Evolutionary conservation across 345 rosid species (phyloP), one percentile per base, ranked within the genome.

Genomic region (Boechera stricta): DNA sequence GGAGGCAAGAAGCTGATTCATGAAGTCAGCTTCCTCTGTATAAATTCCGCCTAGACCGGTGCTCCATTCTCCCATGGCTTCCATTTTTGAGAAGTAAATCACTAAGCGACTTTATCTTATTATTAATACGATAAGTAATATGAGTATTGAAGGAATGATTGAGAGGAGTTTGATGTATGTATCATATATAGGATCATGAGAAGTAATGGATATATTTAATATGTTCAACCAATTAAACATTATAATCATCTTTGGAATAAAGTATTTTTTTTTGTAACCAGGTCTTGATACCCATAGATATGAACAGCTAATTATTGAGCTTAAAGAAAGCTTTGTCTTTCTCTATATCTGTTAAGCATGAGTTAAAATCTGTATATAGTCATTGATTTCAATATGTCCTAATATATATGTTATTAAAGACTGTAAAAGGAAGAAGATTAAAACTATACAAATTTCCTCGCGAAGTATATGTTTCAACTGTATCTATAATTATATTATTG

Each of bases 11-110:
- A 91, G 79, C 31, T 88, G 89, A 38, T 86, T 87, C 91, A 87
- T 80, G 86, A 91, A 87, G 61, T 93, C 89, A 53, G 87, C 84
- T 78, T 93, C 98, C 53, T 93, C 94, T 47, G 75, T 64, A 62
- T 75, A 81, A 76, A 87, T 77, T 57, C 86, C 92, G 26, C 85
- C 70, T 2, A 88, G 79, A 64, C 77, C 81, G 45, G 81, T 82
- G 65, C 48, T 56, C 95, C 97, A 91, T 31, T 86, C 91, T 61
- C 81, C 90, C 80, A 82, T 76, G 21, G 83, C 65, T 69, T 87
- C 90, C 91, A 89, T 86, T 38, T 7, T 48, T 48, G 9, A 44
- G 7, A 44, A 13, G 4, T 44, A 44, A 12, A 21, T 56, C 39
- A 48, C 53, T 48, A 55, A 56, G 60, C 58, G 41, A 56, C 21